Evolutionary conservation across 1,284 basidiomycete genomes (phyloP), one percentile per base, ranked within the genome.

Genomic region (Kwoniella shivajii): DNA sequence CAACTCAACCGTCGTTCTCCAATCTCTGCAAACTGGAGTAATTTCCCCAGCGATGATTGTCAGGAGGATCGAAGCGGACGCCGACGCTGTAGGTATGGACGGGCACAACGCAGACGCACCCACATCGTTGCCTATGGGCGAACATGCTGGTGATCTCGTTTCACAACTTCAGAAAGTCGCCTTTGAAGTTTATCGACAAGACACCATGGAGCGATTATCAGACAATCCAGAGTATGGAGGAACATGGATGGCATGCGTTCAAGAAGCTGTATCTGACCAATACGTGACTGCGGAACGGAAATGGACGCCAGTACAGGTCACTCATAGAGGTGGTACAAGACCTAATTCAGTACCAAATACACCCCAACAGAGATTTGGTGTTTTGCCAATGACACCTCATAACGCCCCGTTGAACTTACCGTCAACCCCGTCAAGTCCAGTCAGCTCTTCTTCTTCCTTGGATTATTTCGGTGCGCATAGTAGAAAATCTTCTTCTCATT

Each of bases 81-180:
- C 90, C 1, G 90, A 87, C 6, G 91, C 90, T 43, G 88, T 93
- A 20, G 92, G 93, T 50, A 92, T 92, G 50, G 90, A 75, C 48
- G 72, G 74, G 5, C 61, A 60, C 1, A 48, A 55, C 4, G 48
- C 56, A 6, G 71, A 75, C 7, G 29, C 55, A 2, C 58, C 59
- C 4, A 29, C 67, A 1, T 70, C 73, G 71, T 90, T 88, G 65
- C 79, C 85, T 1, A 84, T 86, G 6, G 89, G 91, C 29, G 94
- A 97, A 77, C 86, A 90, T 1, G 88, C 90, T 58, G 92, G 93
- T 3, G 92, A 97, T 71, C 89, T 92, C 4, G 92, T 97, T 22
- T 93, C 91, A 18, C 95, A 98, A 72, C 82, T 96, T 51, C 93
- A 96, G 81, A 97, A 93, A 67, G 76, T 94, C 61, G 92, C 90